Base-by-base conservation (phyloP, 371 early-diverging fungal species). In the Saksenaea vasiformis region DNA sequence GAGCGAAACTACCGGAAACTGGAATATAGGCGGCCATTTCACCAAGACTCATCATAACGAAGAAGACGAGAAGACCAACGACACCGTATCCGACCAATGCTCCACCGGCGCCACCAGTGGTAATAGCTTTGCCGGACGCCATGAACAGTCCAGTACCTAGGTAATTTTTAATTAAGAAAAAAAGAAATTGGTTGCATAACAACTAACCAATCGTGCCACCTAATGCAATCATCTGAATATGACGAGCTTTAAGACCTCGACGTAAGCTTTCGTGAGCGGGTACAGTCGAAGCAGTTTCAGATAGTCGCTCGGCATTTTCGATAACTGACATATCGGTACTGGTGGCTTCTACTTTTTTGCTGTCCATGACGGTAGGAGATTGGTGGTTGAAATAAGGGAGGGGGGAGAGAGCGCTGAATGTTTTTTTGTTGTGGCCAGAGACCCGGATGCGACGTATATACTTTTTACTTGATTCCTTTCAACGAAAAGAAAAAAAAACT, bases 11-110 rank as follows among this genome's bases (percentile, higher is more conserved):
- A 24, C 95, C 96, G 7, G 93, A 79, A 5, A 92, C 89, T 9
- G 96, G 96, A 51, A 93, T 87, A 58, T 85, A 79, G 0, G 95
- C 90, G 7, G 92, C 86, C 92, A 96, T 92, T 67, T 95, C 95
- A 64, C 93, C 95, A 54, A 95, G 82, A 37, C 91, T 88, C 66
- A 90, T 89, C 82, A 91, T 87, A 54, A 93, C 86, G 62, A 87
- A 91, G 60, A 85, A 95, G 5, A 96, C 93, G 81, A 93, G 83
- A n/a, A 88, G 68, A 58, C 93, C 93, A n/a, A 91, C 87, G 51
- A 89, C 65, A 22, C 65, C 65, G 58, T 90, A 95, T 27, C 89
- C 91, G 3, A 93, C 74, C 64, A 62, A 57, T 14, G 90, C 85
- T 56, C 95, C 93, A 26, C 82, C 88, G 24, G 78, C 93, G 7